Percentiles rank a stretch among this genome's conserved stretches.
Evolutionary conservation across 495 filamentous ascomycete species (phyloP).

Genomic region (Cladorrhinum samala): DNA sequence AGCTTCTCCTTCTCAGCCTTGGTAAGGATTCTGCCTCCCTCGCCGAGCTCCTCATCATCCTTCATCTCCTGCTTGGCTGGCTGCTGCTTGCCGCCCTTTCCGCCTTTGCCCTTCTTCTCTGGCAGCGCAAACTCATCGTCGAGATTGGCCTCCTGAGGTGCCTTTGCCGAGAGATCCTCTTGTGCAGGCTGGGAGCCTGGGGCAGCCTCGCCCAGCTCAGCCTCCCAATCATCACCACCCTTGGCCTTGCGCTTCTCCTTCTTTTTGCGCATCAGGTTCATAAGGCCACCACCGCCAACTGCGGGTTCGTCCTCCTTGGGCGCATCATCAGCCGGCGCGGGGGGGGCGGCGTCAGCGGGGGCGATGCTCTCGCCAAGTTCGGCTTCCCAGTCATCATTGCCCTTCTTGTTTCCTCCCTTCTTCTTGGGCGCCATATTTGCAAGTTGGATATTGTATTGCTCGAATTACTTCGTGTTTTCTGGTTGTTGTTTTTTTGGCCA

Average conservation of each 20-base stretch:
- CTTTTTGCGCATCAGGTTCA: slow-evolving; percentile 84
- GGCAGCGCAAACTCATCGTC: slow-evolving; percentile 84
- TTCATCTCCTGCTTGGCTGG: slow-evolving; percentile 57
- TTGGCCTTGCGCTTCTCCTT: slow-evolving; percentile 91
- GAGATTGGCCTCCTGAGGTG: slow-evolving; percentile 75
- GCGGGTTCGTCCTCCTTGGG: slow-evolving; percentile 48
- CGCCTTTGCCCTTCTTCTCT: slow-evolving; percentile 90
- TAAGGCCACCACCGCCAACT: slow-evolving; percentile 58
- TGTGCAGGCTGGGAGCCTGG: slow-evolving; percentile 39
- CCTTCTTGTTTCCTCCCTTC: slow-evolving; percentile 86
- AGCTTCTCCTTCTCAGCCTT: slow-evolving; percentile 96
- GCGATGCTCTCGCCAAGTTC: slow-evolving; percentile 77
- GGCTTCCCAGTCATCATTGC: slow-evolving; percentile 89
- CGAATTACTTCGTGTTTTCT: slow-evolving; percentile 3
- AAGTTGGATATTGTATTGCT: background rate
- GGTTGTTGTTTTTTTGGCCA: background rate
- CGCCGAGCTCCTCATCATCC: slow-evolving; percentile 53
- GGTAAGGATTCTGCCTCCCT: slow-evolving; percentile 63
- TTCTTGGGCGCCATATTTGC: slow-evolving; percentile 82
- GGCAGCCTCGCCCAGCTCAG: slow-evolving; percentile 55
- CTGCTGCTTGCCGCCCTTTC: slow-evolving; percentile 75
- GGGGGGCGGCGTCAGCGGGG: slow-evolving; percentile 28
- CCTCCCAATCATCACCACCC: slow-evolving; percentile 72
- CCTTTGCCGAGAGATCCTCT: slow-evolving; percentile 56
- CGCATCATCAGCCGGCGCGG: slow-evolving; percentile 34